Base-by-base conservation (phyloP, 441 rosid genomes). In the Euphorbia celastroides region DNA sequence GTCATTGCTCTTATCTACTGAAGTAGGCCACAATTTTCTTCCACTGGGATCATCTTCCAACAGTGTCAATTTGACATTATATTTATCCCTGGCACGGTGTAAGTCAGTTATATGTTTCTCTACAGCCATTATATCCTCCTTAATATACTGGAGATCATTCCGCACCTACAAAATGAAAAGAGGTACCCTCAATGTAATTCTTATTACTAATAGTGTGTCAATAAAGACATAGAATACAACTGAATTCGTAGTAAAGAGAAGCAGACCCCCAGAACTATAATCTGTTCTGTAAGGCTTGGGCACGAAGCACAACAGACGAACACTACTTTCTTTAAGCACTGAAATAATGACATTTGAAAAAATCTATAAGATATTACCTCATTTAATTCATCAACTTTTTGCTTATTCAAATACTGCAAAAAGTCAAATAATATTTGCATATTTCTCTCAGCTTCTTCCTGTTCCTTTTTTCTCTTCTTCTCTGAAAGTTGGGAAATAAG, bases 401-500 rank as follows among this genome's bases (percentile, higher is more conserved):
- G 96, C 86, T 92, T 95, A 73, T 89, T 78, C 66, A 95, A 78
- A 80, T 89, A 84, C 52, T 84, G 86, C 82, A 95, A 79, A 83
- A 95, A 95, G 75, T 92, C 96, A 62, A 95, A 65, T 46, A 95
- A 82, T 78, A 95, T 88, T 82, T 95, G 97, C 99, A 92, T 95
- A 81, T 92, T 95, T 79, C 97, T 87, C 82, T 92, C 99, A 59
- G 96, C 89, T 82, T 90, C 98, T 81, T 95, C 99, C 79, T 95
- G 98, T 70, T 95, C 98, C 92, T 87, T 87, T 82, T 95, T 95
- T 41, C 92, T 88, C 85, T 90, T 95, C 87, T 78, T 95, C 82
- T 95, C 98, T 20, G 87, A 76, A 32, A 94, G 96, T 70, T 92
- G 74, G 25, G 84, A 50, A 74, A 87, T 78, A 54, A 95, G 93